Percentiles rank a stretch among this genome's conserved stretches.
Conservation (phyloP, 1,284 basidiomycete genomes). For the Rhodotorula sp. region DNA sequence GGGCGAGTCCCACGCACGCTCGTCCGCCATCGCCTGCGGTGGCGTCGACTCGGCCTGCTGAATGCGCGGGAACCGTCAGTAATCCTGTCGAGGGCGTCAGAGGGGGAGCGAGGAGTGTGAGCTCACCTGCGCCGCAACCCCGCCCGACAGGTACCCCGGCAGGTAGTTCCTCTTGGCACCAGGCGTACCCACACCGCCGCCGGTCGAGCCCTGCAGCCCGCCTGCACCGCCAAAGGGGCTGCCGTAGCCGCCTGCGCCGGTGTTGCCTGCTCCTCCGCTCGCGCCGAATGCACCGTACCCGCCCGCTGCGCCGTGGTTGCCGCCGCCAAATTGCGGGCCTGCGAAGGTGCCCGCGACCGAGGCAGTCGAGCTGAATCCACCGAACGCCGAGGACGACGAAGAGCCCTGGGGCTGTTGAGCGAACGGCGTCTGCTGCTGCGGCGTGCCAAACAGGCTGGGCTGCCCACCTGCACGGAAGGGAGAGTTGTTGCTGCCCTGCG, state of each 20-base stretch:
- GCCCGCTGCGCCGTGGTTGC: constrained; percentile 9
- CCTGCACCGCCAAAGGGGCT: constrained; percentile 9
- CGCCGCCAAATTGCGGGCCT: constrained; percentile 32
- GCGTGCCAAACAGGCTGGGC: constrained; percentile 11
- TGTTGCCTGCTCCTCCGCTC: background rate
- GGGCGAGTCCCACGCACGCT: constrained; percentile 37
- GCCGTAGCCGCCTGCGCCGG: constrained; percentile 6
- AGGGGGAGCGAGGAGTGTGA: background rate
- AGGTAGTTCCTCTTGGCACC: constrained; percentile 35
- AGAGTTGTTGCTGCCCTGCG: constrained; percentile 10
- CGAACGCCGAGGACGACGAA: constrained; percentile 12
- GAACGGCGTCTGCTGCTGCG: constrained; percentile 6
- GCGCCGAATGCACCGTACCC: background rate
- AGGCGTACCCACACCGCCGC: background rate
- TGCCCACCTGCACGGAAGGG: constrained; percentile 16
- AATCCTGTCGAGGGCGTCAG: no score
- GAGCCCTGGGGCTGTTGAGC: constrained; percentile 19
- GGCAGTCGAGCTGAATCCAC: background rate
- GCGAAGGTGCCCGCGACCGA: constrained; percentile 5
- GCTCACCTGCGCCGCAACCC: constrained; percentile 28
- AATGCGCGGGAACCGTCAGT: background rate
- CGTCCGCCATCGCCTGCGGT: constrained; percentile 21
- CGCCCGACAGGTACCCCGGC: constrained; percentile 38
- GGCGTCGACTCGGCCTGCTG: constrained; percentile 35
- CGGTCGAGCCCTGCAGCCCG: constrained; percentile 12